Conservation (phyloP, 805 yeast species). For the Kodamaea kaohsiungensis region DNA sequence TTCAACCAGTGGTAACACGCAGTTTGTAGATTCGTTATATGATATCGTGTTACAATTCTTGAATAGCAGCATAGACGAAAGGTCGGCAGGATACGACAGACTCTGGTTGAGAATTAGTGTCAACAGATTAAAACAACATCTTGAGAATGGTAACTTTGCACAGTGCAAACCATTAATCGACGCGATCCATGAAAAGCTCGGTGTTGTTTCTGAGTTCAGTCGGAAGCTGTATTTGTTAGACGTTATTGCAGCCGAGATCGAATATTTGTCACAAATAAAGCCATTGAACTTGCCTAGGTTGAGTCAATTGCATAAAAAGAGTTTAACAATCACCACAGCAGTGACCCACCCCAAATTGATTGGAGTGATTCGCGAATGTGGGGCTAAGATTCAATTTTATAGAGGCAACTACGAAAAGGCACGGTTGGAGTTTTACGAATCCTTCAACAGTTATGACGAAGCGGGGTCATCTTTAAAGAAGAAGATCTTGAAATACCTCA, state of each 20-base stretch:
- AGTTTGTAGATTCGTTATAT: constrained; percentile 32
- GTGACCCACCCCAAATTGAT: constrained; percentile 74
- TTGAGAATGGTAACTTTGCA: constrained; percentile 27
- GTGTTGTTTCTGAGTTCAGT: constrained; percentile 43
- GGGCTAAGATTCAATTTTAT: constrained; percentile 67
- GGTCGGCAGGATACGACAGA: constrained; percentile 15
- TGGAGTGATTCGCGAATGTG: constrained; percentile 77
- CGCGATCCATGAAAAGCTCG: constrained; percentile 39
- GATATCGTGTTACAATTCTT: constrained; percentile 31
- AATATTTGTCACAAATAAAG: constrained; percentile 42
- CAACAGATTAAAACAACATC: constrained; percentile 40
- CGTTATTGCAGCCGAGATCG: constrained; percentile 65
- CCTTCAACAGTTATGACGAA: constrained; percentile 45
- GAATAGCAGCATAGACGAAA: constrained; percentile 8
- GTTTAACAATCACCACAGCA: constrained; percentile 49
- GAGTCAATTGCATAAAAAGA: constrained; percentile 48
- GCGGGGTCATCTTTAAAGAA: constrained; percentile 50
- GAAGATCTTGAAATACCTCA: constrained; percentile 58
- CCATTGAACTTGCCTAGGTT: constrained; percentile 38
- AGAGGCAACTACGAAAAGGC: constrained; percentile 61
- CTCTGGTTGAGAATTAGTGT: constrained; percentile 48
- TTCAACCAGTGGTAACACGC: constrained; percentile 26
- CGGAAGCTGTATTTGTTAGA: constrained; percentile 56
- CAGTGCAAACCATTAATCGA: constrained; percentile 36
- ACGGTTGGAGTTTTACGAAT: constrained; percentile 59